Percentiles rank a stretch among this genome's conserved stretches.
Conservation (phyloP, 305 asterid species). For the Petunia hybrid region DNA sequence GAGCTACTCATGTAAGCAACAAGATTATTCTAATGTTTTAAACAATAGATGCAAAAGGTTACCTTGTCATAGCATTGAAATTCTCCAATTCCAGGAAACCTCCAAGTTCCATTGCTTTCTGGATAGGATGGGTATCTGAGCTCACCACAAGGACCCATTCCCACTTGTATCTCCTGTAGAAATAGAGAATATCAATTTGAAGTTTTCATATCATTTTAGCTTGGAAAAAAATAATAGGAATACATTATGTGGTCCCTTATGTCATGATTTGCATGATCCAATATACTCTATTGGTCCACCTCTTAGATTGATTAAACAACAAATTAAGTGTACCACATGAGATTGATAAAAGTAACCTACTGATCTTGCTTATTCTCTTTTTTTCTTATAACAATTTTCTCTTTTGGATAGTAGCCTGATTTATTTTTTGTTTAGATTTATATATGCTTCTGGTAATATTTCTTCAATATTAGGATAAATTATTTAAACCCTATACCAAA, state of each 20-base stretch:
- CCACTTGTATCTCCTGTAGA: conserved; percentile 92
- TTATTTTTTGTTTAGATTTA: not conserved
- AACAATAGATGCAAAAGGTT: conserved; percentile 26
- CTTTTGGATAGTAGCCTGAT: not conserved
- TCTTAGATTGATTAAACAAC: not conserved
- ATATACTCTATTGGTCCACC: not conserved
- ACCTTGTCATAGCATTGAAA: conserved; percentile 98
- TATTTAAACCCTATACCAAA: not conserved
- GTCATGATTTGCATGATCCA: too few species aligned
- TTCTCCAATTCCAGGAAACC: conserved; percentile 93
- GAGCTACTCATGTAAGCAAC: not conserved
- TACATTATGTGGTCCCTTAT: not conserved
- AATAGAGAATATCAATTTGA: conserved; percentile 34
- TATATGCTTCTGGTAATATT: not conserved
- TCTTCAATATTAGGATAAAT: conserved; percentile 1
- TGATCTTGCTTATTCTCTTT: not conserved
- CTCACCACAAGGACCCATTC: conserved; percentile 98
- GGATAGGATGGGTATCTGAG: conserved; percentile 97
- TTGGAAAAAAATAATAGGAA: not conserved
- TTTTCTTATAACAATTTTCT: not conserved
- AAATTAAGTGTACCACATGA: conserved; percentile 4
- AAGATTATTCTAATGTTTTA: not conserved
- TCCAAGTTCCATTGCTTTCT: conserved; percentile 95
- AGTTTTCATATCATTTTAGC: not conserved
- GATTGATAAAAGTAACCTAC: not conserved